These are phyloP conservation scores for Ampelomyces quisqualis DNA, from an alignment of 2,329 filamentous ascomycete genomes.

Conservation along the genomic window DNA sequence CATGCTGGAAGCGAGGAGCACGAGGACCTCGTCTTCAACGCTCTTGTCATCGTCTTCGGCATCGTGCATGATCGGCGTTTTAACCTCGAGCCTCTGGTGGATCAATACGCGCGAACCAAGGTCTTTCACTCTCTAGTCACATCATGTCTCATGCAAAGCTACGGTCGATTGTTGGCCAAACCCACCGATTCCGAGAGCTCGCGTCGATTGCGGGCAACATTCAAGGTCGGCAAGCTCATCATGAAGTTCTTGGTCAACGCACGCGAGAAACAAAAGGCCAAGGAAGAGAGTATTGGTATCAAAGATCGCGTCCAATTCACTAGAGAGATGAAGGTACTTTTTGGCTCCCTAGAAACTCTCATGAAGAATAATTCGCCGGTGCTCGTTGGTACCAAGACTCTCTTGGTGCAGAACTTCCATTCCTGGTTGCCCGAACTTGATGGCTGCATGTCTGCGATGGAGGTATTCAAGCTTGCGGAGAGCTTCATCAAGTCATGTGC, in stretches of 20 bases:
- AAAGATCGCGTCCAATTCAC: constrained; percentile 75
- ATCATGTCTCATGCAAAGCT: constrained; percentile 82
- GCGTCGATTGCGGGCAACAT: constrained; percentile 80
- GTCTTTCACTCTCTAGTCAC: constrained; percentile 95
- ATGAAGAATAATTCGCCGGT: constrained; percentile 86
- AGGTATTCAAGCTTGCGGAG: constrained; percentile 87
- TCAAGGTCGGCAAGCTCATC: constrained; percentile 92
- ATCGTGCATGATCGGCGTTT: constrained; percentile 95
- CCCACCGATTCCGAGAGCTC: constrained; percentile 81
- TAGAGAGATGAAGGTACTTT: constrained; percentile 79
- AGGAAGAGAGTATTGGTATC: constrained; percentile 84
- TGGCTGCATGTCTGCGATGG: constrained; percentile 72
- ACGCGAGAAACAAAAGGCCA: constrained; percentile 79
- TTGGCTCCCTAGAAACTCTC: constrained; percentile 83
- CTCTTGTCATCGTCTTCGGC: constrained; percentile 82
- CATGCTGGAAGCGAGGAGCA: constrained; percentile 89
- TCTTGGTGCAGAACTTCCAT: constrained; percentile 95
- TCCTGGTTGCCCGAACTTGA: constrained; percentile 93
- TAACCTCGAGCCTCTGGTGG: constrained; percentile 85
- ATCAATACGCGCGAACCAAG: constrained; percentile 81
- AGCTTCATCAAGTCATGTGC: constrained; percentile 92
- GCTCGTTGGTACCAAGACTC: constrained; percentile 88
- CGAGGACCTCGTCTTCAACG: constrained; percentile 89
- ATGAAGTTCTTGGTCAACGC: constrained; percentile 94
- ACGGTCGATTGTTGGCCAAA: constrained; percentile 77